phyloP scores from a whole-genome alignment of 768 basidiomycete genomes.

The Mycena metata region DNA sequence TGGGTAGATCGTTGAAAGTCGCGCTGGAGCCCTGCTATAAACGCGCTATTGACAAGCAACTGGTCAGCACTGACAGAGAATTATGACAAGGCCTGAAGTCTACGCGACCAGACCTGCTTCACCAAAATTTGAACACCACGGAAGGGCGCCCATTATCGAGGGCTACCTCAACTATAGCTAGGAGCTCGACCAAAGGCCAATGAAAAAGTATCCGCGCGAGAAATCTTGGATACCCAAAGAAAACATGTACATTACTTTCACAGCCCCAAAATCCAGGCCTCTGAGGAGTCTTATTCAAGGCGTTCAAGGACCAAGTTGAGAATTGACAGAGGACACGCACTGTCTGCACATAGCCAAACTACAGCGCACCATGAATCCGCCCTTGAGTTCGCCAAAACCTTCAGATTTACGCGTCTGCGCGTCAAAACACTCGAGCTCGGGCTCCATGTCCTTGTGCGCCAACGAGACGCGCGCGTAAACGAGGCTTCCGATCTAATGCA shows the following conservation, averaged over 20 bases:
- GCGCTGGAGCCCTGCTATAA: no score
- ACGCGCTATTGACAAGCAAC: conserved; percentile 79
- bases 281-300: conserved; percentile 66
- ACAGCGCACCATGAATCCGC: conserved; percentile 85
- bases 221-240: conserved; percentile 33
- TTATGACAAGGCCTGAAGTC: no score
- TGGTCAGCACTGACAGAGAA: conserved; percentile 68
- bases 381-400: conserved; percentile 94
- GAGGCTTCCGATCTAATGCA: conserved; percentile 83
- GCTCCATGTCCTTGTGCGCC: conserved; percentile 98
- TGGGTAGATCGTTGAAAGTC: no score
- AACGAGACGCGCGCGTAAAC: conserved; percentile 94
- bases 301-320: not conserved
- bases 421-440: conserved; percentile 97
- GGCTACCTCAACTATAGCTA: conserved; percentile 83
- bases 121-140: conserved; percentile 70
- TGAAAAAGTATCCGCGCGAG: conserved; percentile 86
- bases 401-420: conserved; percentile 92
- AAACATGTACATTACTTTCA: conserved; percentile 40
- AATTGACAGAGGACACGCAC: conserved; percentile 60
- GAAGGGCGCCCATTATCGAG: conserved; percentile 88
- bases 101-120: conserved; percentile 78
- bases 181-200: conserved; percentile 79
- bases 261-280: conserved; percentile 58
- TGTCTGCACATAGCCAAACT: conserved; percentile 89